Evolutionary conservation across 768 basidiomycete species (phyloP).

Genomic region (Boletus subcaerulescens): DNA sequence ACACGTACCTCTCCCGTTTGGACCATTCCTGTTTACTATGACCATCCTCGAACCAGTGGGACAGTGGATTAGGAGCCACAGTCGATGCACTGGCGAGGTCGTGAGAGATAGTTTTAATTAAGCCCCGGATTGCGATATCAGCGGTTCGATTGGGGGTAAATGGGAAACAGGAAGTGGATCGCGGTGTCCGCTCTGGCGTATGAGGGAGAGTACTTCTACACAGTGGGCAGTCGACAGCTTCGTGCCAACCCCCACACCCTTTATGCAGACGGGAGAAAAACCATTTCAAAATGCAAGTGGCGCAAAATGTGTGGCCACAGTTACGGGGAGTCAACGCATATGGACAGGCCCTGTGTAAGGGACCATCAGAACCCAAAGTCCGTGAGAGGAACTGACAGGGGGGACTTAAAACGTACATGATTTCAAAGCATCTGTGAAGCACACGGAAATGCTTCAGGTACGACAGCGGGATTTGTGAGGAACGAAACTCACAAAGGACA

Average conservation of each 20-base stretch:
- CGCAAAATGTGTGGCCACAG: conserved; percentile 71
- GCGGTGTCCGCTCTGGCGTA: conserved; percentile 52
- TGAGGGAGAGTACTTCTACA: conserved; percentile 54
- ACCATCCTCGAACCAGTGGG: conserved; percentile 55
- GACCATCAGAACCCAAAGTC: background rate
- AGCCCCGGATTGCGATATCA: conserved; percentile 48
- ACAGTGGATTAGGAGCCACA: conserved; percentile 34
- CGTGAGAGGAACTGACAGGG: conserved; percentile 4
- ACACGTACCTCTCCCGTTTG: conserved; percentile 47
- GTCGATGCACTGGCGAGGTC: conserved; percentile 33
- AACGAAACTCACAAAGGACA: conserved; percentile 53
- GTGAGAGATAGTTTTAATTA: conserved; percentile 49
- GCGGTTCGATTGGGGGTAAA: conserved; percentile 63
- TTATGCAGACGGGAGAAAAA: conserved; percentile 65
- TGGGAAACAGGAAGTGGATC: conserved; percentile 50
- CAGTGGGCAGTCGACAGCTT: conserved; percentile 63
- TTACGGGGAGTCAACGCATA: conserved; percentile 50
- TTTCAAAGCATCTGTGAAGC: conserved; percentile 55
- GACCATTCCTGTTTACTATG: conserved; percentile 53
- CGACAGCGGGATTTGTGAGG: conserved; percentile 2
- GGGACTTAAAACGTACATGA: conserved; percentile 38
- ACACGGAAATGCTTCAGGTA: conserved; percentile 11
- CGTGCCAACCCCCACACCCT: conserved; percentile 65
- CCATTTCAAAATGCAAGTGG: conserved; percentile 64
- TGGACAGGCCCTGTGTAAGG: conserved; percentile 44